Base-by-base conservation (phyloP, 2,329 filamentous ascomycete genomes). In the Chalaropsis ovoidea region DNA sequence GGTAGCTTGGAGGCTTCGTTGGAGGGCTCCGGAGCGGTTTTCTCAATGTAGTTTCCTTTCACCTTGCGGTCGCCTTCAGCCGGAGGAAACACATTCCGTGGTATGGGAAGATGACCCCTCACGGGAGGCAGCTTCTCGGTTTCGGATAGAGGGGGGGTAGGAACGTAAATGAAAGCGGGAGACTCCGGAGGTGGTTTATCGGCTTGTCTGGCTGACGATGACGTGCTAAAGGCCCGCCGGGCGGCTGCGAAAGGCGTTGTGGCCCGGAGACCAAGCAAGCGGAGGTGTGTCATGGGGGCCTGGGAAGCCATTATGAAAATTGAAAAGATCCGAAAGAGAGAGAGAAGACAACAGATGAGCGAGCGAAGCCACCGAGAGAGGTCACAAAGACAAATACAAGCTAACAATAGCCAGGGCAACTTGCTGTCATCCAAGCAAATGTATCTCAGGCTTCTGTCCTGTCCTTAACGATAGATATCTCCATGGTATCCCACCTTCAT, bases 141-240 rank as follows among this genome's bases (percentile, higher is more conserved):
- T 41, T 83, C 80, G 62, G 86, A 84, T 74, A 96, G 90, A n/a
- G 85, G 82, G 61, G 88, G 82, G 70, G 81, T 80, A 61, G 92
- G 93, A 65, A 96, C 80, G 70, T 90, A 85, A 76, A 97, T 88
- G 79, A 88, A 97, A 69, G 83, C 82, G 60, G 94, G 93, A 43
- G 91, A 95, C 74, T 96, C 89, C 61, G 94, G 93, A 19, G 87
- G 87, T 69, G 92, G 47, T 27, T 56, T 64, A 24, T 58, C 49
- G 39, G 17, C 27, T 74, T 74, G 7, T 72, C 73, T 24, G 75
- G 75, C 67, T 31, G 49, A 47, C 15, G 47, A 22, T 22, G 47
- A 39, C 19, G 61, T n/a, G 11, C 24, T 19, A 58, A 47, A 58
- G 42, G 62, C 52, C 17, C 43, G 49, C 41, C 45, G 65, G 43